Base-by-base conservation (phyloP, 2,329 filamentous ascomycete genomes). In the Penicillium vulpinum region DNA sequence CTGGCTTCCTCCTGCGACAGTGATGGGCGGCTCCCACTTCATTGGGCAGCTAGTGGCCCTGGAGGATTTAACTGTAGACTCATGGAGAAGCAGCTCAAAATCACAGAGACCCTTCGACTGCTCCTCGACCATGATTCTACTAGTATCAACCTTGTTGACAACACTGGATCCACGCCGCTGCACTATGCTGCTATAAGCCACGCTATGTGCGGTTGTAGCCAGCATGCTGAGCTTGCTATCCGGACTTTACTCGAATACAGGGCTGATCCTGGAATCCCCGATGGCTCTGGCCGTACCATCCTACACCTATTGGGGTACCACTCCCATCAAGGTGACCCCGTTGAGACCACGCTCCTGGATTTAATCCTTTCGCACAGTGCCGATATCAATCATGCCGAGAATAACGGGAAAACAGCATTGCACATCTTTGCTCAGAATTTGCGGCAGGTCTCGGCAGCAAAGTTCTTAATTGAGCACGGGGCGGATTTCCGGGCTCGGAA, bases 381-480 rank as follows among this genome's bases (percentile, higher is more conserved):
- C 38, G 41, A 58, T 24, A 56, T 66, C 29, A 58, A 63, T 35
- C 50, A 60, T 45, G 31, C 53, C 35, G 60, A 67, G 57, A 41
- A 54, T 28, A 57, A 65, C 45, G 59, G 65, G 31, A 61, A 64
- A 38, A 67, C 62, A 5, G 44, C 62, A 50, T 59, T 70, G 5
- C 60, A 67, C 50, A 35, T 64, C 28, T 59, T 65, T 51, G 59
- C 64, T n/a, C 59, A 31, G 39, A 58, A 64, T 55, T n/a, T 67
- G 24, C 50, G 47, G 3, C 61, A 70, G 52, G 56, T 60, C 39
- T 45, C 65, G 18, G 58, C 58, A 21, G 63, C 46, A 18, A 53
- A 55, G 36, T 54, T 58, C 57, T 56, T 67, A 3, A 43, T 68
- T 51, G 49, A 38, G 36, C 44, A 35, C 21, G 60, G 62, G 3